phyloP scores from a whole-genome alignment of 139 green algal species.

The Volvox africanus region DNA sequence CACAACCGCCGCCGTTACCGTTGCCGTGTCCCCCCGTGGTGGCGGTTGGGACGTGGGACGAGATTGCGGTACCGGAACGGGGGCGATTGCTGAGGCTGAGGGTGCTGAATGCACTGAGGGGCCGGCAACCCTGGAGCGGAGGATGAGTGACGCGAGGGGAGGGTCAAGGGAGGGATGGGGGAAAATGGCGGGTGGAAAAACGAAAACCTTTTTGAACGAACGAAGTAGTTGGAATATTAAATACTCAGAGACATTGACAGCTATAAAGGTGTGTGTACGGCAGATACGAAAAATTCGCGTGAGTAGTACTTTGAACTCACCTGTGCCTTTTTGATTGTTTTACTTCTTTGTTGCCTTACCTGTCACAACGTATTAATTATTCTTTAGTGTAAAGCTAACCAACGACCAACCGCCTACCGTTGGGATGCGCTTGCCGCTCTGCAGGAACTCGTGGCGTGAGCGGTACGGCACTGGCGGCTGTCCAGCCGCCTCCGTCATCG shows the following conservation, averaged over 20 bases:
- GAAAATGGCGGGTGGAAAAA: not conserved
- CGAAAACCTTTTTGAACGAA: too few species aligned
- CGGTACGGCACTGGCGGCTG: slow-evolving; percentile 19
- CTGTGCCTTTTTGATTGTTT: too few species aligned
- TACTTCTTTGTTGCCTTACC: too few species aligned
- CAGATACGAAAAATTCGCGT: too few species aligned
- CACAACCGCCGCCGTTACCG: not conserved
- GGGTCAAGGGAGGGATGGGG: not conserved
- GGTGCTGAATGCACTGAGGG: slow-evolving; percentile 36
- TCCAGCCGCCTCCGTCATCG: not conserved
- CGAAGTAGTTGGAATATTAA: too few species aligned
- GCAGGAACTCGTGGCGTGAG: not conserved
- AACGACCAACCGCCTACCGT: not conserved
- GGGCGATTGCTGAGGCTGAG: not conserved
- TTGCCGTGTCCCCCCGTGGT: too few species aligned
- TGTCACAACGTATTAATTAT: too few species aligned
- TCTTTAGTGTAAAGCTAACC: too few species aligned
- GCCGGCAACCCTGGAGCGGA: slow-evolving; percentile 17
- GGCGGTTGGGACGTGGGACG: not conserved
- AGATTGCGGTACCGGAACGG: not conserved
- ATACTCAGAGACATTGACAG: too few species aligned
- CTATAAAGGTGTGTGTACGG: too few species aligned
- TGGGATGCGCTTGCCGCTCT: slow-evolving; percentile 24
- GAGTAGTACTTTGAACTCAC: too few species aligned
- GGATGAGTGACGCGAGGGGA: not conserved